These are phyloP conservation scores for Boechera retrofracta DNA, from an alignment of 345 rosid species.

Conservation along the genomic window DNA sequence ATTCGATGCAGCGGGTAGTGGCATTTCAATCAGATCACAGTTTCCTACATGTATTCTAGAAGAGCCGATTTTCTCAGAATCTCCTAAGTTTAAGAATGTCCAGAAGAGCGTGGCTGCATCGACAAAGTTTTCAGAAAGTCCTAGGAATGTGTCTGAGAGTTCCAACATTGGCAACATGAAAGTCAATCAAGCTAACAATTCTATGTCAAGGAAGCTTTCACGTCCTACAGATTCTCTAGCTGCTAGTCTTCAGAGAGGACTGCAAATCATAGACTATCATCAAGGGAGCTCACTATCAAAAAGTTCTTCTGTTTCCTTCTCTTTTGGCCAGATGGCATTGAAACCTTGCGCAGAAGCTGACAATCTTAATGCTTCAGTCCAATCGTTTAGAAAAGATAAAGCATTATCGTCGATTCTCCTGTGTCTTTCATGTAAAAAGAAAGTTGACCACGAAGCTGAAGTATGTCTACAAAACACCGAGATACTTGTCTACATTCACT, in stretches of 20 bases:
- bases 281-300: constrained; percentile 62
- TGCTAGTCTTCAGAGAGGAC: constrained; percentile 87
- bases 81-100: constrained; percentile 72
- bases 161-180: constrained; percentile 33
- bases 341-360: constrained; percentile 72
- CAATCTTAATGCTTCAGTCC: constrained; percentile 50
- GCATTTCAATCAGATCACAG: constrained; percentile 46
- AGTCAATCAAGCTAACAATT: constrained; percentile 61
- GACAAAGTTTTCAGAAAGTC: constrained; percentile 54
- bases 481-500: neutral
- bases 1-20: constrained; percentile 28
- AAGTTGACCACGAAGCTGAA: constrained; percentile 44
- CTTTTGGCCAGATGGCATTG: constrained; percentile 77
- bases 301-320: constrained; percentile 74
- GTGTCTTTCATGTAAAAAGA: constrained; percentile 74
- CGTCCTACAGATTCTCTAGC: constrained; percentile 82
- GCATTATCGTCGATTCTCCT: constrained; percentile 43
- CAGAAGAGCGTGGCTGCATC: constrained; percentile 62
- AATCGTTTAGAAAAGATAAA: constrained; percentile 47
- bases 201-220: constrained; percentile 64
- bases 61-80: constrained; percentile 71
- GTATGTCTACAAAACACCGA: constrained; percentile 8
- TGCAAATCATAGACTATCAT: constrained; percentile 74
- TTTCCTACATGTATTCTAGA: constrained; percentile 59
- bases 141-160: constrained; percentile 53